These are phyloP conservation scores for Cicer chorassanicum DNA, from an alignment of 306 rosid species.

Conservation along the genomic window DNA sequence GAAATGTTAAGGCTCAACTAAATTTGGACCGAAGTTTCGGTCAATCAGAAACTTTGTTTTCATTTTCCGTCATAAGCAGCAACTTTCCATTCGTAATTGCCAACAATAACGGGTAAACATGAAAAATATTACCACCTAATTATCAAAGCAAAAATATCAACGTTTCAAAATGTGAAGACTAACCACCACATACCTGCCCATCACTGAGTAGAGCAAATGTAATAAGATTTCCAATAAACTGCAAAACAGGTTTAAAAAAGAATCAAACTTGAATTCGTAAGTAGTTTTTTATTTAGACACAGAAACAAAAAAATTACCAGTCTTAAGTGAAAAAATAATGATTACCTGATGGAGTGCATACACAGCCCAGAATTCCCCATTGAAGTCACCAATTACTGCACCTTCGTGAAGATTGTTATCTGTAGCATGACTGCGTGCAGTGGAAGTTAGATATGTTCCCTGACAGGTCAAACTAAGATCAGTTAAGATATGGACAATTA, in stretches of 20 bases:
- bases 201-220: constrained; percentile 72
- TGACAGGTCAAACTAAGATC: constrained; percentile 51
- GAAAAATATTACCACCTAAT: constrained; percentile 34
- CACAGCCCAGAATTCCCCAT: constrained; percentile 91
- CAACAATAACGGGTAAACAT: constrained; percentile 22
- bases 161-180: constrained; percentile 31
- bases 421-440: constrained; percentile 80
- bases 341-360: constrained; percentile 87
- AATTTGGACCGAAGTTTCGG: constrained; percentile 9
- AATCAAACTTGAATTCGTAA: constrained; percentile 21
- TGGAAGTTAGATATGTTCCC: constrained; percentile 93
- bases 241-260: constrained; percentile 44
- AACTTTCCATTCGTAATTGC: constrained; percentile 2
- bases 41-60: constrained; percentile 4
- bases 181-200: constrained; percentile 61
- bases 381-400: constrained; percentile 84
- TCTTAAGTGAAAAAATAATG: background rate
- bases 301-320: constrained; percentile 15
- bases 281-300: background rate
- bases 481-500: constrained; percentile 17
- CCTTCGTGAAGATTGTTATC: constrained; percentile 72
- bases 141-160: constrained; percentile 7
- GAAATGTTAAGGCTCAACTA: constrained; percentile 23
- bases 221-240: constrained; percentile 91
- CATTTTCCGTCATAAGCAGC: constrained; percentile 15